Conservation (phyloP, 768 basidiomycete species). For the Boletus sp. region DNA sequence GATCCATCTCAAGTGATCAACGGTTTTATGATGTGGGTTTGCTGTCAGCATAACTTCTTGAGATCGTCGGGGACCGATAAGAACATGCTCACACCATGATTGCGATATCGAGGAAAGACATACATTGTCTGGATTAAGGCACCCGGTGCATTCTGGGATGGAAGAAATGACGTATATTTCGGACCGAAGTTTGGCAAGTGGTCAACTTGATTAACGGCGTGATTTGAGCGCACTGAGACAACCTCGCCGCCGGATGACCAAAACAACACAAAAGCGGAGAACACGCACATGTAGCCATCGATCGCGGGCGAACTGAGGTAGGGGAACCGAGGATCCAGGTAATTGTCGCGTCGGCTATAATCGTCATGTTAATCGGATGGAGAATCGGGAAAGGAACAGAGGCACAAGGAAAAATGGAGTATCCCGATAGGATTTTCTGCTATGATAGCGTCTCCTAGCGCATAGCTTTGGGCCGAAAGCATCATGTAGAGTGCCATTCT, state of each 20-base stretch:
- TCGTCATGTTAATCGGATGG: constrained; percentile 2
- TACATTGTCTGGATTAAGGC: background rate
- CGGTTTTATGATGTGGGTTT: background rate
- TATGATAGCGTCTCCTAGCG: background rate
- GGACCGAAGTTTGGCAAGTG: background rate
- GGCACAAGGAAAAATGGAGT: background rate
- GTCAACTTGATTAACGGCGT: background rate
- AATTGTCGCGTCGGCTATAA: background rate
- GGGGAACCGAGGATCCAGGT: background rate
- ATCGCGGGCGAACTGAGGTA: background rate
- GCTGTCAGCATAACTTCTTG: background rate
- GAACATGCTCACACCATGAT: background rate
- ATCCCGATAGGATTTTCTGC: constrained; percentile 5
- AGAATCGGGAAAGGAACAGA: constrained; percentile 13
- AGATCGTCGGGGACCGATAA: no score
- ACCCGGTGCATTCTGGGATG: background rate
- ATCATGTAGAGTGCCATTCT: background rate
- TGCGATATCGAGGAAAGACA: background rate
- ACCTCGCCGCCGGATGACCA: background rate
- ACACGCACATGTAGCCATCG: background rate
- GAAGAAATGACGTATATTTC: background rate
- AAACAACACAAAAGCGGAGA: background rate
- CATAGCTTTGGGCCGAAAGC: background rate
- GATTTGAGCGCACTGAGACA: background rate
- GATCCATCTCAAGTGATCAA: background rate